A percentile compares a stretch with the other conserved stretches of the same genome.
These are phyloP conservation scores for Saururus chinensis DNA, from an alignment of 164 flowering plant genomes.

Conservation along the genomic window DNA sequence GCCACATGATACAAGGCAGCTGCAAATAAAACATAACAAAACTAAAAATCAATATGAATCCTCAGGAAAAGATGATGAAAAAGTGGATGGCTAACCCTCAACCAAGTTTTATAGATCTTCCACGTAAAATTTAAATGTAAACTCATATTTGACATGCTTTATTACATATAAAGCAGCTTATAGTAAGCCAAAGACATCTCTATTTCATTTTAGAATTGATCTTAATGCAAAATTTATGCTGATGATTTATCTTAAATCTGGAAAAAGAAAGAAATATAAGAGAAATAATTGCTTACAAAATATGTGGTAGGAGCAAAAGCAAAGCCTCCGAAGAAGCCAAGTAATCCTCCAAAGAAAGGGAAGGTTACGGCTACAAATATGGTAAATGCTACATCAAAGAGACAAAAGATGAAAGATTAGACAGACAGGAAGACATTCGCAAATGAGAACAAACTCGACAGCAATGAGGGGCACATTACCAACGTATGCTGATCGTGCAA, in stretches of 20 bases:
- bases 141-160: not conserved
- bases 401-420: not conserved
- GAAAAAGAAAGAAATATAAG: not conserved
- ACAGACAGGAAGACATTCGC: not conserved
- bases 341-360: slow-evolving; percentile 9
- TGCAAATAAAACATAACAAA: slow-evolving; percentile 11
- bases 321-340: slow-evolving; percentile 10
- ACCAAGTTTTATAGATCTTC: not conserved
- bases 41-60: not conserved
- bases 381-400: slow-evolving; percentile 4
- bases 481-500: slow-evolving; percentile 38
- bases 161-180: too few species aligned
- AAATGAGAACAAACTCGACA: not conserved
- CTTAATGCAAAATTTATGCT: not conserved
- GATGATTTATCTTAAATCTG: not conserved
- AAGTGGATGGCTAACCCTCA: not conserved
- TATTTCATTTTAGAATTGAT: not conserved
- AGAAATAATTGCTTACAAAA: slow-evolving; percentile 4
- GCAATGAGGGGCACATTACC: slow-evolving; percentile 20
- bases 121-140: not conserved
- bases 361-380: slow-evolving; percentile 5
- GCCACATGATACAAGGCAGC: slow-evolving; percentile 85
- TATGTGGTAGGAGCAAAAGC: slow-evolving; percentile 6
- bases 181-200: not conserved
- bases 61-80: not conserved